These are phyloP conservation scores for Populus hybrid DNA, from an alignment of 441 rosid genomes.

Conservation along the genomic window DNA sequence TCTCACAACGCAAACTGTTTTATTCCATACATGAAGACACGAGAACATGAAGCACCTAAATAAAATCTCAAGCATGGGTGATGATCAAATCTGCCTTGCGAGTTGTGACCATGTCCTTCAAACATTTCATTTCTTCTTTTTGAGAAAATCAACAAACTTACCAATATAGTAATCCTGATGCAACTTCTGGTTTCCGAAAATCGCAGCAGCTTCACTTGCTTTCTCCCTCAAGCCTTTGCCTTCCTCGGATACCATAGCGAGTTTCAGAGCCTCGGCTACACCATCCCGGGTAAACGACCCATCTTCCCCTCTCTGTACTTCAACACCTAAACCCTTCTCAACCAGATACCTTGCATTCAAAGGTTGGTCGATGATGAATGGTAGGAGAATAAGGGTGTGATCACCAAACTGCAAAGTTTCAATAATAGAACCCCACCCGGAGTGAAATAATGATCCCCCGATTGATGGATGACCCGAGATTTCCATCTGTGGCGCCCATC, in stretches of 20 bases:
- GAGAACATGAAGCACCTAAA: background rate
- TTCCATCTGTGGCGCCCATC: too few relatives aligned
- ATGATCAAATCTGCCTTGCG: background rate
- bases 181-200: constrained; percentile 10
- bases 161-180: background rate
- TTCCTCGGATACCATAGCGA: constrained; percentile 11
- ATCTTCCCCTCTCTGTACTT: constrained; percentile 21
- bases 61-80: background rate
- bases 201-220: constrained; percentile 8
- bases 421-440: constrained; percentile 29
- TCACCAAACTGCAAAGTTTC: constrained; percentile 26
- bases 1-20: background rate
- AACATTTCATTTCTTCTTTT: background rate
- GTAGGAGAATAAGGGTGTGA: constrained; percentile 22
- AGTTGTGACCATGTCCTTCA: background rate
- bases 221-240: too few relatives aligned
- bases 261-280: constrained; percentile 15
- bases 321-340: constrained; percentile 29
- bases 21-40: background rate
- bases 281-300: constrained; percentile 22
- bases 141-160: constrained; percentile 12
- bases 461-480: too few relatives aligned
- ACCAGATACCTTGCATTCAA: constrained; percentile 24
- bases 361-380: constrained; percentile 28
- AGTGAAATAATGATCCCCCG: constrained; percentile 32